Base-by-base conservation (phyloP, 805 yeast genomes). In the Sugiyamaella qingdaonensis region DNA sequence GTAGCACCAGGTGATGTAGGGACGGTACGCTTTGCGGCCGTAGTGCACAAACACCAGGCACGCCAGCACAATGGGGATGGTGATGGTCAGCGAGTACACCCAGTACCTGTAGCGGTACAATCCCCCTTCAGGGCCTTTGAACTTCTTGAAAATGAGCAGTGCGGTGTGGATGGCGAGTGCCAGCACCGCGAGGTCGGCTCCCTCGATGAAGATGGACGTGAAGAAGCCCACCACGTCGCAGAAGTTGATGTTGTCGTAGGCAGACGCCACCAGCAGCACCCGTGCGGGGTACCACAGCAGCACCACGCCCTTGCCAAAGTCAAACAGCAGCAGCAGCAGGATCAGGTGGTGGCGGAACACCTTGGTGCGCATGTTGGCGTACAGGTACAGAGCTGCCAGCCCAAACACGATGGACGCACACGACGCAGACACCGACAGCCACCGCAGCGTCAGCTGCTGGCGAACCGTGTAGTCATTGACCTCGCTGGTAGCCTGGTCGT, bases 101-200 rank as follows among this genome's bases (percentile, higher is more conserved):
- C 71, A 74, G 58, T 70, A 71, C 54, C 95, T 69, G 61, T 72
- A 76, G 41, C 74, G 72, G 64, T 78, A 86, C 10, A 90, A 72
- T 0, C 96, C 96, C 11, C 92, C 95, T 68, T 86, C 92, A 11
- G 77, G 65, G 52, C 68, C 72, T n/a, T 69, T 69, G 21, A 70
- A 65, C 53, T 70, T 66, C 54, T 76, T 73, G 67, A 88, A 86
- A 3, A 90, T 85, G 31, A 88, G 70, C 42, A 89, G 64, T 27
- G 82, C 88, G 9, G 92, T 85, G 68, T 90, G 96, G 13, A 89
- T 69, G 1, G 97, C 96, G 69, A 90, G 86, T 34, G 85, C 77
- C 32, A 88, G 71, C 49, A 89, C 90, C 14, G 94, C 90, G 34
- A 88, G 64, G 68, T 90, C 97, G 1, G 91, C 89, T 18, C 95